Conservation (phyloP, 768 basidiomycete genomes). For the Boletus reticuloceps region DNA sequence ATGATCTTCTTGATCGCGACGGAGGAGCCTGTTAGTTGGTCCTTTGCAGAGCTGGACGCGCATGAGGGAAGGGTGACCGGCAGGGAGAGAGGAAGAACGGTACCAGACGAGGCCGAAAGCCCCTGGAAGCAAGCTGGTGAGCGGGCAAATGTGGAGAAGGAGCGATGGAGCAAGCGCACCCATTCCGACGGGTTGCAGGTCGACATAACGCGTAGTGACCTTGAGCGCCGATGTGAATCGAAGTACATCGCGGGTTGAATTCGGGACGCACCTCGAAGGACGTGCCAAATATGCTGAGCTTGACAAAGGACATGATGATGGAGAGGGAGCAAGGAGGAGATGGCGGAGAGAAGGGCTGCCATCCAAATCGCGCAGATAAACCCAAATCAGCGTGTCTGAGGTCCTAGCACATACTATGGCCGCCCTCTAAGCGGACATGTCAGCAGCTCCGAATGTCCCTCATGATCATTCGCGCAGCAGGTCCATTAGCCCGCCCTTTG, state of each 20-base stretch:
- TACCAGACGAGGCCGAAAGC: slow-evolving; percentile 99
- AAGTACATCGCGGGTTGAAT: slow-evolving; percentile 13
- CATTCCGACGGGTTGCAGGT: slow-evolving; percentile 99
- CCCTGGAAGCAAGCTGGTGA: slow-evolving; percentile 38
- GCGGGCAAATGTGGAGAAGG: slow-evolving; percentile 5
- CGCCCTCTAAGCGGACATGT: not conserved
- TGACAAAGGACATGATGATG: slow-evolving; percentile 82
- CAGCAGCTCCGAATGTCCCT: slow-evolving; percentile 39
- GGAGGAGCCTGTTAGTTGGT: slow-evolving; percentile 89
- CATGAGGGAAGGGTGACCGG: slow-evolving; percentile 8
- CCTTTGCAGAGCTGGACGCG: slow-evolving; percentile 76
- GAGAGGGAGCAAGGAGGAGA: slow-evolving; percentile 10
- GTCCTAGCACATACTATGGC: slow-evolving; percentile 2
- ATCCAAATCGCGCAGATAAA: slow-evolving; percentile 15
- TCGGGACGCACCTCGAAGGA: slow-evolving; percentile 77
- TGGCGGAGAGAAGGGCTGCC: slow-evolving; percentile 12
- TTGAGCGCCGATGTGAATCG: slow-evolving; percentile 35
- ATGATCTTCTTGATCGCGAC: slow-evolving; percentile 99
- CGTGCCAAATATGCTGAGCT: slow-evolving; percentile 97
- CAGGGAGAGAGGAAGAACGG: slow-evolving; percentile 11
- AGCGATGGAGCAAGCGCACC: slow-evolving; percentile 50
- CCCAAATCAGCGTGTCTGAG: slow-evolving; percentile 21
- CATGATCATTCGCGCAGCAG: slow-evolving; percentile 30
- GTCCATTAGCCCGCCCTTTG: slow-evolving; percentile 32
- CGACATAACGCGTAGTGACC: slow-evolving; percentile 98